These are phyloP conservation scores for Auriculariales sp. DNA, from an alignment of 768 basidiomycete genomes.

Conservation along the genomic window DNA sequence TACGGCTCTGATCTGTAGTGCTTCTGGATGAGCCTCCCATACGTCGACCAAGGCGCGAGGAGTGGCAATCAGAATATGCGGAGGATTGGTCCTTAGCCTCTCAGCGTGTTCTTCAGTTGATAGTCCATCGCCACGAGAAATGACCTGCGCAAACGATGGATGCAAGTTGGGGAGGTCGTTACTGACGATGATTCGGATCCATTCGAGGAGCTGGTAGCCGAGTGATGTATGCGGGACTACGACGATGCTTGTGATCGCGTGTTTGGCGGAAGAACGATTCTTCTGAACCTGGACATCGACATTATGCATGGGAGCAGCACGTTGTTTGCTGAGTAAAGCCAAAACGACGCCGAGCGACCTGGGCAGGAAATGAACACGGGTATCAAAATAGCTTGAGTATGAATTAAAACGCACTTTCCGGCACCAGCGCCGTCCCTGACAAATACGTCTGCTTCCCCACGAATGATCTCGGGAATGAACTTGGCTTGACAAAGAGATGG, in stretches of 20 bases:
- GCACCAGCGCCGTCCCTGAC: constrained; percentile 61
- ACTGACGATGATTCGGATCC: constrained; percentile 33
- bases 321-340: constrained; percentile 46
- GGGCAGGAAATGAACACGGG: not conserved
- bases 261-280: constrained; percentile 9
- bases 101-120: constrained; percentile 22
- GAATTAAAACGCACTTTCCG: constrained; percentile 46
- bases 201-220: constrained; percentile 49
- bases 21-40: constrained; percentile 25
- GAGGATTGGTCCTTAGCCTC: constrained; percentile 27
- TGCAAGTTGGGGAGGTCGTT: not conserved
- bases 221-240: constrained; percentile 64
- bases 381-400: not conserved
- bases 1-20: constrained; percentile 30
- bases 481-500: constrained; percentile 46
- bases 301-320: constrained; percentile 15
- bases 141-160: constrained; percentile 37
- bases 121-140: constrained; percentile 41
- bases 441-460: constrained; percentile 39
- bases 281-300: constrained; percentile 5
- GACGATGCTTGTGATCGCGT: constrained; percentile 37
- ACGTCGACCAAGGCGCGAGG: constrained; percentile 54
- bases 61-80: constrained; percentile 58
- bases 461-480: constrained; percentile 47
- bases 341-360: constrained; percentile 64